phyloP scores from a whole-genome alignment of 352 stramenopile genomes.

The Globisporangium solare region DNA sequence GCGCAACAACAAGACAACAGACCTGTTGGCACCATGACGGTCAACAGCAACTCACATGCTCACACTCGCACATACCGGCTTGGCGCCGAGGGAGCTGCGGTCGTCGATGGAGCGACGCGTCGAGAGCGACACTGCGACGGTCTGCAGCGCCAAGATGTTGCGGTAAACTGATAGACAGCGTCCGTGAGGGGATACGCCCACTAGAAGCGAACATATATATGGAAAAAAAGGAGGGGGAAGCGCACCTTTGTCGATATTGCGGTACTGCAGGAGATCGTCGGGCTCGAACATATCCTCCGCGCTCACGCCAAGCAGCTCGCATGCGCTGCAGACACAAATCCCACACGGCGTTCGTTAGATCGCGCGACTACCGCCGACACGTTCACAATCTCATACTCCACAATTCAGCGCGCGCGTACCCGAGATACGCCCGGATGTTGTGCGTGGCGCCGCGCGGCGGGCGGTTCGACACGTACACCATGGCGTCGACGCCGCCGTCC shows the following conservation, averaged over 20 bases:
- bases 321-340: slow-evolving; percentile 36
- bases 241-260: slow-evolving; percentile 67
- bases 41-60: no score
- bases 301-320: slow-evolving; percentile 56
- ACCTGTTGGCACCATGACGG: no score
- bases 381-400: no score
- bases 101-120: slow-evolving; percentile 78
- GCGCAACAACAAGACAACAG: neutral
- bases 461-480: slow-evolving; percentile 3
- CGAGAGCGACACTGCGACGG: slow-evolving; percentile 64
- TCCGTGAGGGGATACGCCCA: neutral
- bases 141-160: slow-evolving; percentile 75
- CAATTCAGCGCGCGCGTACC: no score
- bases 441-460: slow-evolving; percentile 16
- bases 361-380: no score
- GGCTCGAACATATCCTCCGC: slow-evolving; percentile 61
- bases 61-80: slow-evolving; percentile 16
- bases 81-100: slow-evolving; percentile 48
- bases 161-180: slow-evolving; percentile 49
- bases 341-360: slow-evolving; percentile 3
- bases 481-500: neutral
- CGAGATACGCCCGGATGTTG: slow-evolving; percentile 65
- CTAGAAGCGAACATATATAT: no score
- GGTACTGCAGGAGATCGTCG: slow-evolving; percentile 57
- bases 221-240: neutral